Conservation (phyloP, 345 rosid species). For the Cardamine occulta region DNA sequence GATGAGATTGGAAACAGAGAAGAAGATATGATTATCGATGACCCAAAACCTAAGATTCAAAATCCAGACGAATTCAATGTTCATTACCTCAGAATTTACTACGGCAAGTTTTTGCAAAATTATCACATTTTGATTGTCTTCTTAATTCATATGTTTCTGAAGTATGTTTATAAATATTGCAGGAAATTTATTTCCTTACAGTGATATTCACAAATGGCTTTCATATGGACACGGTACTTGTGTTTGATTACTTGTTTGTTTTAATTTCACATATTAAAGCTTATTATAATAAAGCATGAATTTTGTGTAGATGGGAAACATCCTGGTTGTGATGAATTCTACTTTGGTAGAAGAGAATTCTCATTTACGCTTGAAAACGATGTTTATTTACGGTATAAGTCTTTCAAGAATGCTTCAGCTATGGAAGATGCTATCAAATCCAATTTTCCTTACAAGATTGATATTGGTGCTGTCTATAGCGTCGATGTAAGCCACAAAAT, state of each 20-base stretch:
- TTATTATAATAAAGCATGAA: not conserved
- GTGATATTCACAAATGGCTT: conserved; percentile 83
- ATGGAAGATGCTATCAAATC: conserved; percentile 68
- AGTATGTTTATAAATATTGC: conserved; percentile 33
- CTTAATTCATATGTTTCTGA: not conserved
- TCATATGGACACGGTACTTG: conserved; percentile 83
- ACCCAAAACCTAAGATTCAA: conserved; percentile 37
- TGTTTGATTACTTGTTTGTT: not conserved
- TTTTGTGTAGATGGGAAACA: conserved; percentile 79
- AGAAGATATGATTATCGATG: conserved; percentile 66
- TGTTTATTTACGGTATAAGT: conserved; percentile 72
- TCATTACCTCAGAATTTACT: conserved; percentile 68
- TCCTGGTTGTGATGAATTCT: conserved; percentile 81
- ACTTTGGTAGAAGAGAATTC: conserved; percentile 79
- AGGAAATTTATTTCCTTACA: conserved; percentile 85
- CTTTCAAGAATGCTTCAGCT: conserved; percentile 62
- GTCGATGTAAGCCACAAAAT: conserved; percentile 61
- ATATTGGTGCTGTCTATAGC: conserved; percentile 83
- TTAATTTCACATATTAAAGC: not conserved
- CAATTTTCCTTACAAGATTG: conserved; percentile 80
- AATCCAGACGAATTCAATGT: conserved; percentile 58
- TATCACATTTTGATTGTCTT: not conserved
- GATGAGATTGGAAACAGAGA: conserved; percentile 50
- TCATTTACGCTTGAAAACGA: conserved; percentile 85
- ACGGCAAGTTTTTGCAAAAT: conserved; percentile 50